A percentile compares a stretch with the other conserved stretches of the same genome.
These are phyloP conservation scores for Elsinoe arachidis DNA, from an alignment of 2,329 filamentous ascomycete genomes.

Conservation along the genomic window DNA sequence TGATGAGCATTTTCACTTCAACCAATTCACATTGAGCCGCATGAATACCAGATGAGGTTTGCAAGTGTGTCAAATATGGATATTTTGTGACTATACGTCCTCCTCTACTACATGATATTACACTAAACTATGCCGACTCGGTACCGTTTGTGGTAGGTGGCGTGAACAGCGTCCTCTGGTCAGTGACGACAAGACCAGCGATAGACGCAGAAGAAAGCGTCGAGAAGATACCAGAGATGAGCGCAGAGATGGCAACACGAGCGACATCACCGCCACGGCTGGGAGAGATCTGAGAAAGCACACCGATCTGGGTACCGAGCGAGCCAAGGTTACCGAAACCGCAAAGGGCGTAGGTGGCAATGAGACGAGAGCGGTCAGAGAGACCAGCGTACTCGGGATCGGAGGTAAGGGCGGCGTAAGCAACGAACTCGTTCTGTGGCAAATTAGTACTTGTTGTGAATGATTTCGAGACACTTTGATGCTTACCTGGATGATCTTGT, in stretches of 20 bases:
- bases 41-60: no score
- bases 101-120: not conserved
- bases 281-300: slow-evolving; percentile 72
- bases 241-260: slow-evolving; percentile 64
- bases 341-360: slow-evolving; percentile 79
- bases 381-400: slow-evolving; percentile 48
- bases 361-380: slow-evolving; percentile 63
- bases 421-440: slow-evolving; percentile 65
- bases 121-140: not conserved
- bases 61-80: no score
- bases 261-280: slow-evolving; percentile 66
- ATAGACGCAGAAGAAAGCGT: slow-evolving; percentile 72
- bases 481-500: slow-evolving; percentile 68
- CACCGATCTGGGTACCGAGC: slow-evolving; percentile 82
- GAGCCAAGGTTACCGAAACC: slow-evolving; percentile 72
- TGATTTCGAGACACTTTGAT: slow-evolving; percentile 3
- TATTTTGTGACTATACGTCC: not conserved
- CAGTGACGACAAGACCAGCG: slow-evolving; percentile 64
- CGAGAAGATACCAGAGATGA: slow-evolving; percentile 67
- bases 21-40: no score
- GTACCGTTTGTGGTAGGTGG: slow-evolving; percentile 1
- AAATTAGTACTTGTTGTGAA: not conserved
- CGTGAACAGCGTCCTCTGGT: slow-evolving; percentile 30
- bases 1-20: not conserved
- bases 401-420: slow-evolving; percentile 52